A percentile compares a stretch with the other conserved stretches of the same genome.
Conservation (phyloP, 371 early-diverging fungal species). For the Mucor circinelloides region DNA sequence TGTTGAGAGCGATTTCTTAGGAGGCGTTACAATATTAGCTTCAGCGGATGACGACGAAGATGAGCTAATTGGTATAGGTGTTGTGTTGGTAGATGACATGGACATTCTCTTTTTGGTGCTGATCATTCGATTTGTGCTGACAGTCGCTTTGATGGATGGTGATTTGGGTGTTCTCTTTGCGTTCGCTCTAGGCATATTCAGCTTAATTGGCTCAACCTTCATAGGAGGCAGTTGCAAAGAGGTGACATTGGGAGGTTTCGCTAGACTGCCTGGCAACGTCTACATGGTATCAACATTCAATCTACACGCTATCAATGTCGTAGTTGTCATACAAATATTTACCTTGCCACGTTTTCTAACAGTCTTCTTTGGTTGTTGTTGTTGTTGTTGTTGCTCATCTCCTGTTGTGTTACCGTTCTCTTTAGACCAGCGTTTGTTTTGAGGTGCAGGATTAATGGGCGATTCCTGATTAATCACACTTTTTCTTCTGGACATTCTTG, state of each 20-base stretch:
- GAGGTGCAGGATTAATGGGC: slow-evolving; percentile 6
- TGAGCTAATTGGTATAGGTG: slow-evolving; percentile 20
- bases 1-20: slow-evolving; percentile 26
- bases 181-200: slow-evolving; percentile 28
- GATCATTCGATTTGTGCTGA: neutral
- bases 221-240: slow-evolving; percentile 49
- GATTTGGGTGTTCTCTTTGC: slow-evolving; percentile 22
- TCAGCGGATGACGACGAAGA: slow-evolving; percentile 22
- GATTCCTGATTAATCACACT: slow-evolving; percentile 24
- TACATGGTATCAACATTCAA: slow-evolving; percentile 11
- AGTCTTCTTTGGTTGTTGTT: slow-evolving; percentile 2
- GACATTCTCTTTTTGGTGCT: slow-evolving; percentile 19
- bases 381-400: neutral
- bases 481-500: slow-evolving; percentile 29
- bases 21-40: slow-evolving; percentile 18
- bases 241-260: slow-evolving; percentile 47
- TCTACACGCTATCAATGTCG: neutral
- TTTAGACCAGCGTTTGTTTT: slow-evolving; percentile 3
- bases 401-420: slow-evolving; percentile 3
- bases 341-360: slow-evolving; percentile 51
- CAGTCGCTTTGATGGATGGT: slow-evolving; percentile 18
- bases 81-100: slow-evolving; percentile 13
- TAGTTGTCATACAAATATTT: slow-evolving; percentile 1
- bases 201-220: slow-evolving; percentile 50
- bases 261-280: slow-evolving; percentile 54